These are phyloP conservation scores for Pittosporum tobira DNA, from an alignment of 129 eudicot genomes.

Conservation along the genomic window DNA sequence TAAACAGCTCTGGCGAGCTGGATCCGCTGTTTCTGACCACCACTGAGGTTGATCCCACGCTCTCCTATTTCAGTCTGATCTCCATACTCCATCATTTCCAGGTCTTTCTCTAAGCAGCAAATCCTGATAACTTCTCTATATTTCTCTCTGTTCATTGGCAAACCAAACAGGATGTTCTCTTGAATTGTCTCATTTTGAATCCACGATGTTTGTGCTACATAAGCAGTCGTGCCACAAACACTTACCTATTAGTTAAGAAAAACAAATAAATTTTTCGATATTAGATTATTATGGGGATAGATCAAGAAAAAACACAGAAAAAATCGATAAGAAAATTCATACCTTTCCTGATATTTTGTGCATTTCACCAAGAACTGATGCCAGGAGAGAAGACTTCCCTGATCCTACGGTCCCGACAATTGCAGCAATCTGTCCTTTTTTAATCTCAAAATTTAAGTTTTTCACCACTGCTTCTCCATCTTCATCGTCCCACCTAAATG, in stretches of 20 bases:
- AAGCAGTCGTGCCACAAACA: conserved; percentile 54
- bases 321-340: neutral
- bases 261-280: neutral
- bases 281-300: neutral
- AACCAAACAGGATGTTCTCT: conserved; percentile 47
- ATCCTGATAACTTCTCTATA: conserved; percentile 48
- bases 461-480: conserved; percentile 36
- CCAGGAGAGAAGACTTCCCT: conserved; percentile 68
- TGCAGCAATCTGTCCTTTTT: conserved; percentile 77
- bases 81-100: conserved; percentile 62
- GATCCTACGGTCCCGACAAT: conserved; percentile 93
- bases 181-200: conserved; percentile 73
- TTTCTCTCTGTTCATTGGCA: conserved; percentile 45
- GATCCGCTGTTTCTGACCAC: conserved; percentile 73
- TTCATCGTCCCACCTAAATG: conserved; percentile 87
- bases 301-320: neutral
- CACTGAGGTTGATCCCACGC: conserved; percentile 61
- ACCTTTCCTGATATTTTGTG: conserved; percentile 20
- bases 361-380: conserved; percentile 9
- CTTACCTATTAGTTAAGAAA: conserved; percentile 25
- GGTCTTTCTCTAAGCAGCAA: conserved; percentile 51
- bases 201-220: conserved; percentile 63
- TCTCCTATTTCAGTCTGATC: conserved; percentile 72
- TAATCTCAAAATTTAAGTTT: conserved; percentile 49
- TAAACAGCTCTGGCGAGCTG: conserved; percentile 95